phyloP scores from a whole-genome alignment of 2,329 filamentous ascomycete species.

The Truncatella angustata region DNA sequence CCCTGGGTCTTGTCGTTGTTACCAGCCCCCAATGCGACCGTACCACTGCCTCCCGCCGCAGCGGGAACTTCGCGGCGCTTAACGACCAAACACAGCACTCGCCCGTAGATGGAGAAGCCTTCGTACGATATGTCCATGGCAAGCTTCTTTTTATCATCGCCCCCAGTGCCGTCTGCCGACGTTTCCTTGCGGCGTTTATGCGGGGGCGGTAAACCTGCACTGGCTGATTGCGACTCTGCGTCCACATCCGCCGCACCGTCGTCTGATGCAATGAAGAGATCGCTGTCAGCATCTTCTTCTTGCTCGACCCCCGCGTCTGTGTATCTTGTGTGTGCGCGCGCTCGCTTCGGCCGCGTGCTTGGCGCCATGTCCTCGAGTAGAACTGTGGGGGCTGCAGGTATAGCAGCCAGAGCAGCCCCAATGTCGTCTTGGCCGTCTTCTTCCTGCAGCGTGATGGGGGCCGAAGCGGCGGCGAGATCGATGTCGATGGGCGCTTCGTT shows the following conservation, averaged over 20 bases:
- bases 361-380: conserved; percentile 25
- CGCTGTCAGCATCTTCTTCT: conserved; percentile 25
- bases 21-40: conserved; percentile 25
- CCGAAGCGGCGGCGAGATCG: conserved; percentile 36
- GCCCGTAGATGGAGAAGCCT: conserved; percentile 92
- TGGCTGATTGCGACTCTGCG: conserved; percentile 19
- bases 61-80: conserved; percentile 65
- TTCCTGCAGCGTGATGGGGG: conserved; percentile 37
- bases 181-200: conserved; percentile 44
- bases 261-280: conserved; percentile 35
- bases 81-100: conserved; percentile 87
- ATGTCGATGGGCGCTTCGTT: conserved; percentile 54
- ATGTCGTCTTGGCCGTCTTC: conserved; percentile 62
- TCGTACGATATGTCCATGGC: conserved; percentile 85
- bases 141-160: conserved; percentile 87
- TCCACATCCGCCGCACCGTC: conserved; percentile 29
- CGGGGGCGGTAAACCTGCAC: conserved; percentile 36
- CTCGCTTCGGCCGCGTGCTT: conserved; percentile 27
- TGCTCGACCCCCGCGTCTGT: conserved; percentile 16
- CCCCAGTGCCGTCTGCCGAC: conserved; percentile 27
- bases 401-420: conserved; percentile 53
- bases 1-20: conserved; percentile 22
- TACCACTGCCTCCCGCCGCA: conserved; percentile 31
- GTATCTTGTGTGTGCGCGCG: conserved; percentile 30
- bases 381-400: conserved; percentile 43